Evolutionary conservation across 208 protist species (phyloP).

Genomic region (Leishmania tropica): DNA sequence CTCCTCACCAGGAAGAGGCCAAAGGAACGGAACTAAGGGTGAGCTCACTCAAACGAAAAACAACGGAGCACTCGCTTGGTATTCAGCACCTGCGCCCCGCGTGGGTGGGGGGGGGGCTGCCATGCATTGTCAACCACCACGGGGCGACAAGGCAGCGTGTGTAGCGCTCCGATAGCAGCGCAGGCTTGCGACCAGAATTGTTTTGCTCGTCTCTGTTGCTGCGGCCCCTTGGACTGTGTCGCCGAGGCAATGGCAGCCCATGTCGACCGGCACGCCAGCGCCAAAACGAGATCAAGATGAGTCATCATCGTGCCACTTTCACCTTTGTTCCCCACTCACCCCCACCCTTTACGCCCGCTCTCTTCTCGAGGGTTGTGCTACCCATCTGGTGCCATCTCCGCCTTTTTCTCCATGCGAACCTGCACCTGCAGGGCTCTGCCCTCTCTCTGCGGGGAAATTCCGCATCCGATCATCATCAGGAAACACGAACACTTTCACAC

Average conservation of each 20-base stretch:
- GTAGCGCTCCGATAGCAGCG: neutral
- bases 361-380: neutral
- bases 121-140: neutral
- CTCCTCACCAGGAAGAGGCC: neutral
- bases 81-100: neutral
- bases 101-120: neutral
- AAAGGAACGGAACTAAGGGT: neutral
- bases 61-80: constrained; percentile 2
- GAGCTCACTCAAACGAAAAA: neutral
- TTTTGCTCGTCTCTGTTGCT: neutral
- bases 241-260: neutral
- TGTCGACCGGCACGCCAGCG: neutral
- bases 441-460: neutral
- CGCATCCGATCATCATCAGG: neutral
- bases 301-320: neutral
- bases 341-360: neutral
- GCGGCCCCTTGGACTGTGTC: neutral
- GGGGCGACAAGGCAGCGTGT: neutral
- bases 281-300: neutral
- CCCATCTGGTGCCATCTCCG: neutral
- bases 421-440: neutral
- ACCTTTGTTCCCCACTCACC: neutral
- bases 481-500: neutral
- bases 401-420: neutral
- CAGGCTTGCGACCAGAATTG: neutral